Percentiles rank a stretch among this genome's conserved stretches.
Conservation (phyloP, 2,329 filamentous ascomycete species). For the Catunica adiposa region DNA sequence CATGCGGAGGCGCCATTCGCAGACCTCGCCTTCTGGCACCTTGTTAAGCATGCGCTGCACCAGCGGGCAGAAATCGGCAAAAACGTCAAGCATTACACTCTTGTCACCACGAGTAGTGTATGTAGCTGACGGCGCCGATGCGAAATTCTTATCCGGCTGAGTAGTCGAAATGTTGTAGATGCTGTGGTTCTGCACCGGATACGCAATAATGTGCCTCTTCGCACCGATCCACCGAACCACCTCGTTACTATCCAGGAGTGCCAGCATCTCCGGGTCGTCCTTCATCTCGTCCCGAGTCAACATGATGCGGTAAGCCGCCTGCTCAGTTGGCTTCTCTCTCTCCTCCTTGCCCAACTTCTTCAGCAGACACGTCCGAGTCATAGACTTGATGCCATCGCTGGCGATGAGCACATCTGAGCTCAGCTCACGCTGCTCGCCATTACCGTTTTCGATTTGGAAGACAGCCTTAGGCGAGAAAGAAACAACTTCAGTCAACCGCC, state of each 20-base stretch:
- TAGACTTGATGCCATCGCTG: conserved; percentile 40
- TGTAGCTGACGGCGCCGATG: conserved; percentile 37
- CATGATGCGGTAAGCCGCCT: conserved; percentile 69
- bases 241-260: conserved; percentile 48
- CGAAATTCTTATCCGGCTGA: conserved; percentile 45
- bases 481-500: conserved; percentile 36
- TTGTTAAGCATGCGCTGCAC: conserved; percentile 42
- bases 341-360: conserved; percentile 32
- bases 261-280: conserved; percentile 48
- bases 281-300: conserved; percentile 50
- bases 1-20: conserved; percentile 47
- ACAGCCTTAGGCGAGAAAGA: conserved; percentile 42
- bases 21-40: conserved; percentile 45
- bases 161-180: conserved; percentile 49
- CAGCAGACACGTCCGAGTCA: conserved; percentile 36
- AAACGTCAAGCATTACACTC: conserved; percentile 43
- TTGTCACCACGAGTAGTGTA: conserved; percentile 50
- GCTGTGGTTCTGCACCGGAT: conserved; percentile 50
- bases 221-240: conserved; percentile 64
- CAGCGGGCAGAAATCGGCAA: conserved; percentile 41
- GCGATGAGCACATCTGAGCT: conserved; percentile 37
- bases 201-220: conserved; percentile 61
- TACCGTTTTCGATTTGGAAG: conserved; percentile 42
- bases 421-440: conserved; percentile 36
- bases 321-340: conserved; percentile 50